Evolutionary conservation across 768 basidiomycete species (phyloP), one percentile per base, ranked within the genome.

Genomic region (Termitomyces sp.): DNA sequence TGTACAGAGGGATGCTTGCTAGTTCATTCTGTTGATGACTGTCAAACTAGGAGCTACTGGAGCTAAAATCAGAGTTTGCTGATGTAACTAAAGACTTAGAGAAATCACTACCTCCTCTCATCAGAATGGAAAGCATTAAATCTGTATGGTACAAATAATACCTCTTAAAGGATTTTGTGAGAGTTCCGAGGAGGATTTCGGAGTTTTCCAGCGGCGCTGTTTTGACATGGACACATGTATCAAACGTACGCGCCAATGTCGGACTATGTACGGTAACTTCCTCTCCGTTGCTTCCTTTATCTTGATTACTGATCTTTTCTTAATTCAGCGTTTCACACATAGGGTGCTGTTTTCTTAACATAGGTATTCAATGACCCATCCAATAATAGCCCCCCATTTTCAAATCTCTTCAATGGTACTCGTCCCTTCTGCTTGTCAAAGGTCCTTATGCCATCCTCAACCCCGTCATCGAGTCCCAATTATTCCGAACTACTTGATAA

Each of bases 401-500:
- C 38, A 53, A 30, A 62, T 49, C 44, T 63, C 62, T 35, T 63
- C 58, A n/a, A 61, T 55, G 40, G 54, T 22, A 13, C 56, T 24
- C 42, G 30, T 22, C 30, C 7, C 44, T 57, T 40, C 33, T 44
- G 47, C 26, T 35, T 32, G 45, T 59, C 54, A 14, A 24, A 28
- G 22, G 49, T 45, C 47, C 16, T 26, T 35, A 12, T 28, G 49
- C 22, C 18, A 1, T 32, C 26, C 20, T 40, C 30, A 33, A 38
- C 24, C 12, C 18, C 38, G 1, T 20, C 20, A 8, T 28, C 30
- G 28, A 32, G 35, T 8, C 10, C 38, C 35, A 28, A 7, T 35
- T 50, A 24, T 38, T 50, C 20, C n/a, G 18, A 10, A n/a, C 40
- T 46, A 28, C 43, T 42, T 66, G 68, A 22, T 74, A 58, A 5